These are phyloP conservation scores for Stygiomarasmius scandens DNA, from an alignment of 1,284 basidiomycete genomes.

Conservation along the genomic window DNA sequence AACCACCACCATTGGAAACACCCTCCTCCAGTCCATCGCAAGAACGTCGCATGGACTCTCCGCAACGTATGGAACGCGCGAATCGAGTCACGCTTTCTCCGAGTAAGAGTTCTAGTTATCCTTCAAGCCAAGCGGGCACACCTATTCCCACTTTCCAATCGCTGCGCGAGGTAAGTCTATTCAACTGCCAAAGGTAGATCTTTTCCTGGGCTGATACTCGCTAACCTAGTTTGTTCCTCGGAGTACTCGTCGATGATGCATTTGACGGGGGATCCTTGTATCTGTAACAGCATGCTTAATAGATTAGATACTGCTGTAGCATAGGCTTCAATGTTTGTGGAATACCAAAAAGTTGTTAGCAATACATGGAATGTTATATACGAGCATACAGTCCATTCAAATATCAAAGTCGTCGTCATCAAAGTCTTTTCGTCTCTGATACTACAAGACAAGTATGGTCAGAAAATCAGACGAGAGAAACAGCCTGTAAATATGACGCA, in stretches of 20 bases:
- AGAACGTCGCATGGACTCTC: not conserved
- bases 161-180: not conserved
- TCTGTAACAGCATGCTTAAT: not conserved
- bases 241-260: not conserved
- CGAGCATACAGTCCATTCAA: not conserved
- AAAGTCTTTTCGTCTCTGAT: slow-evolving; percentile 69
- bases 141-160: not conserved
- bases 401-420: slow-evolving; percentile 61
- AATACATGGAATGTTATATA: not conserved
- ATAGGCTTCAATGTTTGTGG: not conserved
- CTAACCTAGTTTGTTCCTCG: not conserved
- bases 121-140: not conserved
- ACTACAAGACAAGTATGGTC: slow-evolving; percentile 44
- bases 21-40: not conserved
- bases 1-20: slow-evolving; percentile 45
- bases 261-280: not conserved
- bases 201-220: too few species aligned
- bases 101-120: not conserved
- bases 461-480: not conserved
- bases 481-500: slow-evolving; percentile 36
- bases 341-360: not conserved
- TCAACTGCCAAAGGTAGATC: not conserved
- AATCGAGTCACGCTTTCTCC: not conserved
- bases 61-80: not conserved
- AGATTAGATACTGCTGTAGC: not conserved